Conservation (phyloP, 2,329 filamentous ascomycete species). For the Stagonosporopsis chrysanthemi region DNA sequence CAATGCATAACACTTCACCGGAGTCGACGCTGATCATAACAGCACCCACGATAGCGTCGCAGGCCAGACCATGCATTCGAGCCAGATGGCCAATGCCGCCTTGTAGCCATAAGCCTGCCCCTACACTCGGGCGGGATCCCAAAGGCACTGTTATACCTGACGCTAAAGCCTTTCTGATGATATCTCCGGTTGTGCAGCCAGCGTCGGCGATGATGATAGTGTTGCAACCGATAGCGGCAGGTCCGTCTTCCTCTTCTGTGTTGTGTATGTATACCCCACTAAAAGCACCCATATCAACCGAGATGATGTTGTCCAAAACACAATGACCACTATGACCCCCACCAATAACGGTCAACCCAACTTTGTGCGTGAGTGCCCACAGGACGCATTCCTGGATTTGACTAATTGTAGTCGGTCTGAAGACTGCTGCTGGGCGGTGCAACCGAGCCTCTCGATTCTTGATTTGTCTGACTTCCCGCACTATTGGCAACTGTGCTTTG, state of each 20-base stretch:
- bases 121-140: constrained; percentile 68
- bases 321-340: constrained; percentile 70
- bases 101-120: constrained; percentile 69
- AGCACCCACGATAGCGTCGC: constrained; percentile 67
- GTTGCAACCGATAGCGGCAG: constrained; percentile 24
- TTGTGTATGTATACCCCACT: constrained; percentile 55
- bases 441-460: constrained; percentile 63
- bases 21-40: constrained; percentile 63
- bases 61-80: constrained; percentile 64
- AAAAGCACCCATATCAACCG: constrained; percentile 67
- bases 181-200: constrained; percentile 65
- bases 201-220: constrained; percentile 30
- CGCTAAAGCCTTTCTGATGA: constrained; percentile 58
- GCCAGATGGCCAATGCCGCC: constrained; percentile 70
- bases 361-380: constrained; percentile 61
- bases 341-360: constrained; percentile 61
- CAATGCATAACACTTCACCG: constrained; percentile 59
- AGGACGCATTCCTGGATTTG: constrained; percentile 64
- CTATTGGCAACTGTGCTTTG: constrained; percentile 51
- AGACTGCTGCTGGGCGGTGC: constrained; percentile 54
- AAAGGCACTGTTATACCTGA: constrained; percentile 64
- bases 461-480: constrained; percentile 40
- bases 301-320: constrained; percentile 59
- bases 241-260: constrained; percentile 27
- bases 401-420: constrained; percentile 56